Evolutionary conservation across 2,329 filamentous ascomycete genomes (phyloP).

Genomic region (Nannizzia gypsea): DNA sequence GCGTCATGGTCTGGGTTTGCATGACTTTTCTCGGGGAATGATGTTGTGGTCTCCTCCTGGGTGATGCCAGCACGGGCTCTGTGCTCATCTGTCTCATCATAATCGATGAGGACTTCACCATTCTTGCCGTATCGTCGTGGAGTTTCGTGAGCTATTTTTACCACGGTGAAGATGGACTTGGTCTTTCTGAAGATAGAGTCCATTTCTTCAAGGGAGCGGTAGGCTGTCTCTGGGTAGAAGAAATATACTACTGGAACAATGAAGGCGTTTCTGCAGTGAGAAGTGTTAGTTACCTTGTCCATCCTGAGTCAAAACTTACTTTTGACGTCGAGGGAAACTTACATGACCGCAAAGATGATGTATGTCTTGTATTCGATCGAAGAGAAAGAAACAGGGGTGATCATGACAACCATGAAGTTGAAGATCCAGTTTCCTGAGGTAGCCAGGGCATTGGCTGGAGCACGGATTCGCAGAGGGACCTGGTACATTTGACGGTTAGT

Average conservation of each 20-base stretch:
- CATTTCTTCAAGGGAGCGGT: constrained; percentile 54
- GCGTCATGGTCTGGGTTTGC: constrained; percentile 1
- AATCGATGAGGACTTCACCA: constrained; percentile 45
- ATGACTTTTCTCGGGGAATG: background rate
- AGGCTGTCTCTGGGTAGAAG: constrained; percentile 51
- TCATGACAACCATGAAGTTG: constrained; percentile 57
- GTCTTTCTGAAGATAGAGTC: constrained; percentile 54
- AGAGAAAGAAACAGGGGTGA: constrained; percentile 49
- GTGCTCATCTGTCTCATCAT: constrained; percentile 36
- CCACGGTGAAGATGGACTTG: constrained; percentile 38
- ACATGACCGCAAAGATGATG: constrained; percentile 45
- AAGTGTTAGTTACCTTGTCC: constrained; percentile 11
- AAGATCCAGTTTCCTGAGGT: constrained; percentile 51
- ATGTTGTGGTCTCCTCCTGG: constrained; percentile 1
- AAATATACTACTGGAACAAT: constrained; percentile 48
- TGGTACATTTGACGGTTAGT: constrained; percentile 8
- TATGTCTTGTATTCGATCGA: constrained; percentile 47
- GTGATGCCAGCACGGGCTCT: constrained; percentile 20
- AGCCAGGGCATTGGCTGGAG: constrained; percentile 51
- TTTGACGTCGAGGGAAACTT: constrained; percentile 15
- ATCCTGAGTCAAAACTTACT: too few species aligned
- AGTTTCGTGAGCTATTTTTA: constrained; percentile 39
- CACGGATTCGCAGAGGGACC: constrained; percentile 31
- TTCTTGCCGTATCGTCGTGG: constrained; percentile 48
- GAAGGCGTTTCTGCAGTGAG: constrained; percentile 35